Percentiles rank a stretch among this genome's conserved stretches.
Evolutionary conservation across 495 filamentous ascomycete genomes (phyloP).

Genomic region (Parmelia sp.): DNA sequence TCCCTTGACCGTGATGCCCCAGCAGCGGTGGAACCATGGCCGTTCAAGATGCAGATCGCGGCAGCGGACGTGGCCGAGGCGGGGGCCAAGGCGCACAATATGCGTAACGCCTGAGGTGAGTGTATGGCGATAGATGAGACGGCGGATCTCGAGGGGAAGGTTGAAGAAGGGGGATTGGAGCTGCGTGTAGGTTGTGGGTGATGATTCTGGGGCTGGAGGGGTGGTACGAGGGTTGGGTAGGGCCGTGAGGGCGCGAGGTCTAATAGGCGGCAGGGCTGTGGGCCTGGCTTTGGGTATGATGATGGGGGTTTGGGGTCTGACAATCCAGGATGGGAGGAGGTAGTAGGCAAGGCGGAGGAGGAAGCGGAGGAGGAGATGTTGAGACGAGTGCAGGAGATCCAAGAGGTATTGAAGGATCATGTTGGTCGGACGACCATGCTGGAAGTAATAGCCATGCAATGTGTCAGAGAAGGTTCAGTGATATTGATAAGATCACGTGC

Average conservation of each 20-base stretch:
- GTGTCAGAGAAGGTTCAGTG: too few relatives aligned
- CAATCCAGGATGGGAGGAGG: background rate
- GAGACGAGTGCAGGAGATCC: background rate
- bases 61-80: slow-evolving; percentile 3
- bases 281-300: background rate
- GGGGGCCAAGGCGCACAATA: background rate
- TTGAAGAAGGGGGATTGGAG: background rate
- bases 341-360: background rate
- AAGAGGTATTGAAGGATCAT: background rate
- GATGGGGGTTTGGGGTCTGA: background rate
- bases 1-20: background rate
- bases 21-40: background rate
- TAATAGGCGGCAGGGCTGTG: background rate
- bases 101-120: background rate
- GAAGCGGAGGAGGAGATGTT: background rate
- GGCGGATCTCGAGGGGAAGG: background rate
- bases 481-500: background rate
- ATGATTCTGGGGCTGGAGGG: background rate
- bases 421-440: background rate
- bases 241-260: background rate
- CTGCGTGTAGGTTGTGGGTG: background rate
- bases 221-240: background rate
- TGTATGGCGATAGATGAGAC: background rate
- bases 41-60: background rate
- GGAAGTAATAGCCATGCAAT: background rate